These are phyloP conservation scores for Colletotrichum viniferum DNA, from an alignment of 2,329 filamentous ascomycete genomes.

Conservation along the genomic window DNA sequence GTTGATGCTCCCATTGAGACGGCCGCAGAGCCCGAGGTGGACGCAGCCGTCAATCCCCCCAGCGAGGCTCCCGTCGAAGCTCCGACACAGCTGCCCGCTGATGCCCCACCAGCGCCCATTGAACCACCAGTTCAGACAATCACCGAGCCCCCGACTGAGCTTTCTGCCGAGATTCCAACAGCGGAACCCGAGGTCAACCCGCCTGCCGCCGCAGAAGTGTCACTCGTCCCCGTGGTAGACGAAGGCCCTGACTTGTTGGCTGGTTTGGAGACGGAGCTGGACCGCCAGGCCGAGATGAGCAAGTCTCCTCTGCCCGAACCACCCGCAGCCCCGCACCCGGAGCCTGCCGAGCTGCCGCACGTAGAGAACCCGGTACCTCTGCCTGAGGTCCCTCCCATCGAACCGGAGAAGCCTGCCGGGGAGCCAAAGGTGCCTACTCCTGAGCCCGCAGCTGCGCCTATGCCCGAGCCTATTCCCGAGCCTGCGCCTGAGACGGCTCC, in stretches of 20 bases:
- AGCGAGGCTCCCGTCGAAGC: not conserved
- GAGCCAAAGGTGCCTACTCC: not conserved
- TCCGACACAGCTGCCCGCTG: not conserved
- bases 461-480: not conserved
- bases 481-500: not conserved
- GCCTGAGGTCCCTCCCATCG: constrained; percentile 3
- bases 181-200: not conserved
- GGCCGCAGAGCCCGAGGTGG: not conserved
- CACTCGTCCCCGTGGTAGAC: not conserved
- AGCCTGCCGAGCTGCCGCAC: constrained; percentile 4
- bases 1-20: not conserved
- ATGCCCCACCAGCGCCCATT: not conserved
- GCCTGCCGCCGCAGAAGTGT: not conserved
- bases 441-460: not conserved
- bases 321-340: constrained; percentile 8
- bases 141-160: not conserved
- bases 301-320: constrained; percentile 10
- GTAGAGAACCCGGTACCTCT: constrained; percentile 1
- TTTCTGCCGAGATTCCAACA: not conserved
- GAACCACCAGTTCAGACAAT: not conserved
- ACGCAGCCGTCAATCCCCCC: not conserved
- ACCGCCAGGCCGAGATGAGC: constrained; percentile 13
- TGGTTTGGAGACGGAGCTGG: constrained; percentile 19
- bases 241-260: constrained; percentile 21
- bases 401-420: not conserved